These are phyloP conservation scores for Silene noctiflora DNA, from an alignment of 179 eudicot species.

Conservation along the genomic window DNA sequence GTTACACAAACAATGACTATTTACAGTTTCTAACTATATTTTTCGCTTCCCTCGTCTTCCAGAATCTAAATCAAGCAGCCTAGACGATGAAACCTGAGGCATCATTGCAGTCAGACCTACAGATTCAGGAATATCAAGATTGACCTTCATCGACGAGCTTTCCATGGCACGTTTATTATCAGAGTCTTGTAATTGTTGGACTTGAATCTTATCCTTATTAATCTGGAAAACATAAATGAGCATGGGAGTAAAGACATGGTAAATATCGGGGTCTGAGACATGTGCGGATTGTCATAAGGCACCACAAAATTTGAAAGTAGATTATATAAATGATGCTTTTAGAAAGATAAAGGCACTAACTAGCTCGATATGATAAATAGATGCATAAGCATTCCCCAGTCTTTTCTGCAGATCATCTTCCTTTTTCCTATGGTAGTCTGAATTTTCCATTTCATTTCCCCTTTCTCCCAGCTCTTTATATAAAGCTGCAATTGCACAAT, in stretches of 20 bases:
- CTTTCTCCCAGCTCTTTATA: slow-evolving; percentile 79
- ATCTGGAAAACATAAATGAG: slow-evolving; percentile 43
- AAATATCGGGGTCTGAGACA: background rate
- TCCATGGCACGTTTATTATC: slow-evolving; percentile 54
- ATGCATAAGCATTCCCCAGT: slow-evolving; percentile 64
- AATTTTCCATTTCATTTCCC: slow-evolving; percentile 67
- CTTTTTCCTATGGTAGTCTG: slow-evolving; percentile 70
- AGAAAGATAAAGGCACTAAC: slow-evolving; percentile 38
- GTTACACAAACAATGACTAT: slow-evolving; percentile 13
- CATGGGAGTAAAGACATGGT: background rate
- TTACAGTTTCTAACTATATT: slow-evolving; percentile 31
- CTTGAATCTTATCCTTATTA: slow-evolving; percentile 47
- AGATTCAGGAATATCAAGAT: slow-evolving; percentile 95
- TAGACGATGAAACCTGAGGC: slow-evolving; percentile 49
- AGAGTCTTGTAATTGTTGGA: slow-evolving; percentile 46
- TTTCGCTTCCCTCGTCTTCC: slow-evolving; percentile 73
- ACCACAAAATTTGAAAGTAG: background rate
- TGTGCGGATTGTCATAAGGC: background rate
- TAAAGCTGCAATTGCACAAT: slow-evolving; percentile 51
- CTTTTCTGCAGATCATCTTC: slow-evolving; percentile 67
- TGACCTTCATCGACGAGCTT: slow-evolving; percentile 46
- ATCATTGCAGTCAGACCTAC: slow-evolving; percentile 53
- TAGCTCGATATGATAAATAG: slow-evolving; percentile 68
- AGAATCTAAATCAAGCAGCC: slow-evolving; percentile 70
- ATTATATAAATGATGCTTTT: too few species aligned